phyloP scores from a whole-genome alignment of 2,329 filamentous ascomycete species.

The Verticillium alfalfae region DNA sequence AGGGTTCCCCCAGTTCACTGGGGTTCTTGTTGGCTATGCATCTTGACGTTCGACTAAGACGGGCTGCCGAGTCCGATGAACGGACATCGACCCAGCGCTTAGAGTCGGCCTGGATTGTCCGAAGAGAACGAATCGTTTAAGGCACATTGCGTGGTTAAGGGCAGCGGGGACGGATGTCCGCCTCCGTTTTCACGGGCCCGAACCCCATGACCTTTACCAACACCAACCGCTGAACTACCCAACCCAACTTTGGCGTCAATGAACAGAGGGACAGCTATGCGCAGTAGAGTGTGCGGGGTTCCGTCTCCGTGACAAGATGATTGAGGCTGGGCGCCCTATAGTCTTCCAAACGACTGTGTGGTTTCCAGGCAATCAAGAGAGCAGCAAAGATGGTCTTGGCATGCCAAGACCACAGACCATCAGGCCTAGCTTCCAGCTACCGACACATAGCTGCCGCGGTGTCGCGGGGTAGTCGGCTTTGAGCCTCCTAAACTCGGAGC shows the following conservation, averaged over 20 bases:
- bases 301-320: not conserved
- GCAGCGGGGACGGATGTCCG: not conserved
- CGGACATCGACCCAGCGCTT: not conserved
- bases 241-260: not conserved
- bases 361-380: no score
- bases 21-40: not conserved
- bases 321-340: not conserved
- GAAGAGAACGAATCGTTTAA: not conserved
- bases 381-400: no score
- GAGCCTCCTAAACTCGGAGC: not conserved
- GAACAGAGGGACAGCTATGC: not conserved
- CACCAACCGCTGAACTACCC: not conserved
- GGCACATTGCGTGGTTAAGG: not conserved
- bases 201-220: not conserved
- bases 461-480: not conserved
- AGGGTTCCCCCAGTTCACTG: no score
- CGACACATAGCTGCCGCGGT: not conserved
- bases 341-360: no score
- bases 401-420: not conserved
- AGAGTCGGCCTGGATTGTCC: not conserved
- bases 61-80: not conserved
- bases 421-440: not conserved
- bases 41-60: not conserved
- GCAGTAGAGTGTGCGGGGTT: not conserved
- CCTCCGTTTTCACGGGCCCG: not conserved